Conservation (phyloP, 768 basidiomycete species). For the Lepiota venenata region DNA sequence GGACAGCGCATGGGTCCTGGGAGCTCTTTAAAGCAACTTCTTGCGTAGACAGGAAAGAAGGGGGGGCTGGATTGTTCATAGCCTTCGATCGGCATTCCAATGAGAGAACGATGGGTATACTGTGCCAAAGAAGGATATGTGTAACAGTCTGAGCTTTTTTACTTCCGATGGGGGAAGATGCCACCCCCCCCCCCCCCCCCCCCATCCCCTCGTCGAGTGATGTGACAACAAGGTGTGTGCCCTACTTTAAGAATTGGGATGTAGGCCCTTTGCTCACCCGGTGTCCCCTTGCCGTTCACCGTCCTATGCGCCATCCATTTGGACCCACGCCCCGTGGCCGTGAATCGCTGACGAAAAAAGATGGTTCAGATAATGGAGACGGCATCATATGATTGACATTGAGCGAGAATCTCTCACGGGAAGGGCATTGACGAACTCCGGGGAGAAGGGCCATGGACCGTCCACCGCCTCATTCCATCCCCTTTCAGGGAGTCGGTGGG, state of each 20-base stretch:
- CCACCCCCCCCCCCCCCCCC: too few relatives aligned
- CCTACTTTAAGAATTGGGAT: not conserved
- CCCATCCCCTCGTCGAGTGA: too few relatives aligned
- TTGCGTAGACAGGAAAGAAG: too few relatives aligned
- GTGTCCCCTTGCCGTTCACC: too few relatives aligned
- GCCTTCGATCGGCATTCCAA: not conserved
- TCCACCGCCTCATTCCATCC: too few relatives aligned
- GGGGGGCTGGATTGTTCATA: not conserved
- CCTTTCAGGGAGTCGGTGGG: too few relatives aligned
- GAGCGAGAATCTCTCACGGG: not conserved
- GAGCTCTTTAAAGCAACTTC: not conserved
- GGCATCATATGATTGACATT: slow-evolving; percentile 10
- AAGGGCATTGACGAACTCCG: not conserved
- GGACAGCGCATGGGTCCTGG: not conserved
- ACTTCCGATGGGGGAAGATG: too few relatives aligned
- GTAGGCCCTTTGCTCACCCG: not conserved
- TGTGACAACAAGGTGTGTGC: not conserved
- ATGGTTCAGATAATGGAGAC: not conserved
- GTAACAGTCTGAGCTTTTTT: not conserved
- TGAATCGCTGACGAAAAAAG: too few relatives aligned
- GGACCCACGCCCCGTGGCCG: too few relatives aligned
- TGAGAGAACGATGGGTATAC: not conserved
- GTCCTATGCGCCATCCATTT: too few relatives aligned
- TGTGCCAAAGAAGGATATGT: not conserved
- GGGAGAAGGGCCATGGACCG: too few relatives aligned